These are phyloP conservation scores for Candida nemodendra DNA, from an alignment of 805 yeast species.

Conservation along the genomic window DNA sequence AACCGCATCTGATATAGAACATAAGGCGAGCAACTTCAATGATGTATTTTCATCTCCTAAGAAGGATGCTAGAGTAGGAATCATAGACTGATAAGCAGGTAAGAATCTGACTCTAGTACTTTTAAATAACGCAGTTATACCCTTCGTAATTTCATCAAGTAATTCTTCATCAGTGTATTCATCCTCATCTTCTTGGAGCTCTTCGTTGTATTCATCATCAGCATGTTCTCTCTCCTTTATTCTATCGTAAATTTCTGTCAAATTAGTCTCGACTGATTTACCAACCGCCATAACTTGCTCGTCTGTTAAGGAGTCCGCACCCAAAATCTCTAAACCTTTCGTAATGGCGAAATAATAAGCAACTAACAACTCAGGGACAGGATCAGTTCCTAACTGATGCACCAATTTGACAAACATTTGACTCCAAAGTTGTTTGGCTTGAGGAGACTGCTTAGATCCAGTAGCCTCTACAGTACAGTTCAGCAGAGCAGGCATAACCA, in stretches of 20 bases:
- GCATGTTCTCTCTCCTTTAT: constrained; percentile 68
- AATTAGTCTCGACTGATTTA: constrained; percentile 55
- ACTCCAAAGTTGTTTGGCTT: constrained; percentile 69
- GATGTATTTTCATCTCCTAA: constrained; percentile 67
- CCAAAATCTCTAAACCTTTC: constrained; percentile 64
- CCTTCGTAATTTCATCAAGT: constrained; percentile 79
- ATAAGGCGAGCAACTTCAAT: constrained; percentile 72
- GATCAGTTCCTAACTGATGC: constrained; percentile 69
- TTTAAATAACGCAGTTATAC: constrained; percentile 68
- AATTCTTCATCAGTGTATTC: constrained; percentile 89
- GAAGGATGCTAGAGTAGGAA: constrained; percentile 61
- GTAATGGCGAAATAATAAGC: constrained; percentile 73
- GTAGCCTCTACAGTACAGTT: constrained; percentile 58
- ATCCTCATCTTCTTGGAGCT: constrained; percentile 77
- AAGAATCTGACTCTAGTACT: constrained; percentile 56
- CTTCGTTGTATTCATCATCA: constrained; percentile 88
- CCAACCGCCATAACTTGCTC: constrained; percentile 57
- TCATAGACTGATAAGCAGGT: constrained; percentile 59
- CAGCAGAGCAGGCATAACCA: constrained; percentile 75
- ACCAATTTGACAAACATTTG: constrained; percentile 66
- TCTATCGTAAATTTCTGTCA: constrained; percentile 68
- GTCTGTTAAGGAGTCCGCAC: constrained; percentile 56
- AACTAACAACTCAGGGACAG: constrained; percentile 77
- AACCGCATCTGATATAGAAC: constrained; percentile 75
- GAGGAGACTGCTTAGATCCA: constrained; percentile 50